phyloP scores from a whole-genome alignment of 176 grass and related monocot species.

The Oropetium thomaeum region DNA sequence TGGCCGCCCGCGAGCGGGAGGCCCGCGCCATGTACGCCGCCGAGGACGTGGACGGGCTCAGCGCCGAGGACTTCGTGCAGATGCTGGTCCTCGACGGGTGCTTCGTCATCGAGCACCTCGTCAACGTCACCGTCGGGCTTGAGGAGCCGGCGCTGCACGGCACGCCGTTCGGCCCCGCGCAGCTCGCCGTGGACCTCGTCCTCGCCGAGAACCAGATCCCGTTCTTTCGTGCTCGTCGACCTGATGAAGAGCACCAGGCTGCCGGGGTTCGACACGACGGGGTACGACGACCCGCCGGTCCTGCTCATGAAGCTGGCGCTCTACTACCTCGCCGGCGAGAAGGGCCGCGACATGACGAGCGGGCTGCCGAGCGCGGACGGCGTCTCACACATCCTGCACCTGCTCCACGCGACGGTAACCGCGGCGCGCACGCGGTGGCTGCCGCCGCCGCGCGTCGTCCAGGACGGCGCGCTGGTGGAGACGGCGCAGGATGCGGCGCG shows the following conservation, averaged over 20 bases:
- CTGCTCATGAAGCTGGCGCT: constrained; percentile 39
- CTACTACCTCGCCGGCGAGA: constrained; percentile 40
- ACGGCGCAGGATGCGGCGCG: constrained; percentile 15
- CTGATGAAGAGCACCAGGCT: constrained; percentile 9
- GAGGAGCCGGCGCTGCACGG: constrained; percentile 40
- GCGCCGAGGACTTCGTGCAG: too few relatives aligned
- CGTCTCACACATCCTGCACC: constrained; percentile 38
- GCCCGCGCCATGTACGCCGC: constrained; percentile 42
- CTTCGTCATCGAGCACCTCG: too few relatives aligned
- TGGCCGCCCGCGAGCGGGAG: constrained; percentile 30
- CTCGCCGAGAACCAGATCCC: constrained; percentile 58
- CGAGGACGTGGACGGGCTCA: constrained; percentile 15
- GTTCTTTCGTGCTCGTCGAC: constrained; percentile 44
- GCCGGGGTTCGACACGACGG: neutral
- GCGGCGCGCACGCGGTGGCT: constrained; percentile 33
- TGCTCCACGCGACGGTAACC: constrained; percentile 37
- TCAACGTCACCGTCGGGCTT: neutral
- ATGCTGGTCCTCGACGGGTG: too few relatives aligned
- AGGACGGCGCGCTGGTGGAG: constrained; percentile 7
- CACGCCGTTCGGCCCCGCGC: constrained; percentile 36
- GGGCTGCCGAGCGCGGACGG: neutral
- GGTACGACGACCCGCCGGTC: neutral
- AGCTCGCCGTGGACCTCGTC: constrained; percentile 49
- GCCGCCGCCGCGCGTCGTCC: constrained; percentile 11
- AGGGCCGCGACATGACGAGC: constrained; percentile 38